Evolutionary conservation across 306 rosid species (phyloP), one percentile per base, ranked within the genome.

Genomic region (Vigna angularis): DNA sequence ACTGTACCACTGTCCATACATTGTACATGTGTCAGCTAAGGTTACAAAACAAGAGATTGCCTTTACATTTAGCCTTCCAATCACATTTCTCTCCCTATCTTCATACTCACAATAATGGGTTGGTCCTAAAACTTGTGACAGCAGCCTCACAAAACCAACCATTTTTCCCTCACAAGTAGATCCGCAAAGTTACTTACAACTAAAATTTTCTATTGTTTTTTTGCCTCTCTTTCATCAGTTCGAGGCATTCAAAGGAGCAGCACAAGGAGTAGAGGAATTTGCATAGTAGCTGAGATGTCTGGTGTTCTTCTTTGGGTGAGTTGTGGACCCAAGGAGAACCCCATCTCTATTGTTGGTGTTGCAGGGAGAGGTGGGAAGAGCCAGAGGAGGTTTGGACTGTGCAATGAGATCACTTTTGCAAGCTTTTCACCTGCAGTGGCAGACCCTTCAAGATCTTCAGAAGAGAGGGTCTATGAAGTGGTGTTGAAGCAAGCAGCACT

Each of bases 401-500:
- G 84, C 66, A 70, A 85, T 12, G 83, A 69, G 49, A 79, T 87
- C 53, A 84, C 87, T 4, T 89, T 88, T 36, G 83, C 88, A 5
- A 75, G 62, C 6, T 77, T 84, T 40, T 84, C 98, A 16, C 84
- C 86, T 45, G 91, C 87, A 7, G 81, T 88, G 4, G 91, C 89
- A 0, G 51, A 83, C 72, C 91, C 97, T 28, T 63, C 91, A 24
- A 88, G 97, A 50, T 83, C 98, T 5, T 90, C 97, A 8, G 98
- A 88, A 57, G 93, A 94, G 83, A 94, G 77, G 81, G 98, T 94
- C 30, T 94, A 94, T 79, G 96, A 92, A 51, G 97, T 92, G 15
- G 98, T 94, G 74, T 75, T 92, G 74, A 94, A 85, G 81, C 98
- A 92, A 78, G 98, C 98, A 62, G 96, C 97, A 57, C 72, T 92